Percentiles rank a stretch among this genome's conserved stretches.
phyloP scores from a whole-genome alignment of 306 rosid genomes.

The Cyclanthera cordifolia region DNA sequence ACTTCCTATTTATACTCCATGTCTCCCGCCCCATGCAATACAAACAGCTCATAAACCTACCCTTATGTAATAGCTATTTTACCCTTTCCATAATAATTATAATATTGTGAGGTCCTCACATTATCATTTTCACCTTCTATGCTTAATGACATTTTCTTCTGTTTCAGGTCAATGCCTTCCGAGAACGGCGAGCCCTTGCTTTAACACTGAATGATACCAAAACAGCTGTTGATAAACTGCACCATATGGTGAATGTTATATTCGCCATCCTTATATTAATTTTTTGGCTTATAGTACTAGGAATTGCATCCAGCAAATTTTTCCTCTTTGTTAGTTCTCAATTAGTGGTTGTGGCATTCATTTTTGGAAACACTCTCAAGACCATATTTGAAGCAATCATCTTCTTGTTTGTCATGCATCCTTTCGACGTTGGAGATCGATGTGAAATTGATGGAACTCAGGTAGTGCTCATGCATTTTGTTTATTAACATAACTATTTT shows the following conservation, averaged over 20 bases:
- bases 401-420: slow-evolving; percentile 85
- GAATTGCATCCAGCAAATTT: slow-evolving; percentile 59
- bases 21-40: too few species aligned
- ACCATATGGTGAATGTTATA: slow-evolving; percentile 50
- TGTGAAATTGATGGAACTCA: slow-evolving; percentile 74
- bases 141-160: slow-evolving; percentile 8
- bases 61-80: too few species aligned
- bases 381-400: slow-evolving; percentile 72
- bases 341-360: slow-evolving; percentile 66
- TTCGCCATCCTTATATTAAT: slow-evolving; percentile 43
- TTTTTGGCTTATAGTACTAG: slow-evolving; percentile 64
- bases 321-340: slow-evolving; percentile 70
- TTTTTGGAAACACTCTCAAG: slow-evolving; percentile 90
- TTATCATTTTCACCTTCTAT: neutral
- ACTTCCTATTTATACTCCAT: too few species aligned
- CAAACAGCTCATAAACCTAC: too few species aligned
- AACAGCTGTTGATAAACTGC: slow-evolving; percentile 88
- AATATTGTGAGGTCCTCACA: too few species aligned
- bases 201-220: slow-evolving; percentile 87
- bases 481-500: neutral
- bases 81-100: too few species aligned
- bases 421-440: slow-evolving; percentile 90
- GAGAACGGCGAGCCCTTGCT: slow-evolving; percentile 93
- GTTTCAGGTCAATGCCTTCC: slow-evolving; percentile 66
- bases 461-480: slow-evolving; percentile 28